Evolutionary conservation across 306 rosid species (phyloP).

Genomic region (apple (Malus domestica)): DNA sequence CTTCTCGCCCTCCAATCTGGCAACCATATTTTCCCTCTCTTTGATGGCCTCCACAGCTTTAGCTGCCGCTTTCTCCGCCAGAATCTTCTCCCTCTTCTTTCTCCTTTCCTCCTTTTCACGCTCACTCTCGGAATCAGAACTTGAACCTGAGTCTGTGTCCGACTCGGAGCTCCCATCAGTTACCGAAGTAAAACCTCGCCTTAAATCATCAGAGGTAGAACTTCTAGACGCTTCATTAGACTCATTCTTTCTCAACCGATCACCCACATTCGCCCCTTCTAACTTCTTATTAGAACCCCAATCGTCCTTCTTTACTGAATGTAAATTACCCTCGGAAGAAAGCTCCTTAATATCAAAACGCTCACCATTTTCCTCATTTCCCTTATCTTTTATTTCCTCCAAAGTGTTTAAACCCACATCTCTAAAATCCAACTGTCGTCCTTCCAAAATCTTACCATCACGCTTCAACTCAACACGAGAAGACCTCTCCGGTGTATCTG

Average conservation of each 20-base stretch:
- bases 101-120: conserved; percentile 78
- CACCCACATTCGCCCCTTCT: conserved; percentile 23
- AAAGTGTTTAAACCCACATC: conserved; percentile 27
- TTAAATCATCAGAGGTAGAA: conserved; percentile 53
- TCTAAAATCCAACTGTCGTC: conserved; percentile 21
- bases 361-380: conserved; percentile 27
- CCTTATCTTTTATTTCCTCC: conserved; percentile 25
- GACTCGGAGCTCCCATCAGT: conserved; percentile 67
- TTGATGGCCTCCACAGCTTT: conserved; percentile 72
- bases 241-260: conserved; percentile 36
- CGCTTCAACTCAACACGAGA: conserved; percentile 37
- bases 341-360: conserved; percentile 19
- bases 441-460: conserved; percentile 27
- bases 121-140: conserved; percentile 79
- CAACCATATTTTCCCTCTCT: conserved; percentile 80
- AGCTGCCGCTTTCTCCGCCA: conserved; percentile 87
- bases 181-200: conserved; percentile 43
- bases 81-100: conserved; percentile 56
- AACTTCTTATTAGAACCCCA: conserved; percentile 23
- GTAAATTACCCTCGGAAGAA: conserved; percentile 27
- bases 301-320: conserved; percentile 20
- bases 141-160: conserved; percentile 65
- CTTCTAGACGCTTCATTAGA: conserved; percentile 34
- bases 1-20: conserved; percentile 94
- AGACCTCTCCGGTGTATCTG: conserved; percentile 34